These are phyloP conservation scores for Phytophthora boehmeriae DNA, from an alignment of 352 stramenopile genomes.

Conservation along the genomic window DNA sequence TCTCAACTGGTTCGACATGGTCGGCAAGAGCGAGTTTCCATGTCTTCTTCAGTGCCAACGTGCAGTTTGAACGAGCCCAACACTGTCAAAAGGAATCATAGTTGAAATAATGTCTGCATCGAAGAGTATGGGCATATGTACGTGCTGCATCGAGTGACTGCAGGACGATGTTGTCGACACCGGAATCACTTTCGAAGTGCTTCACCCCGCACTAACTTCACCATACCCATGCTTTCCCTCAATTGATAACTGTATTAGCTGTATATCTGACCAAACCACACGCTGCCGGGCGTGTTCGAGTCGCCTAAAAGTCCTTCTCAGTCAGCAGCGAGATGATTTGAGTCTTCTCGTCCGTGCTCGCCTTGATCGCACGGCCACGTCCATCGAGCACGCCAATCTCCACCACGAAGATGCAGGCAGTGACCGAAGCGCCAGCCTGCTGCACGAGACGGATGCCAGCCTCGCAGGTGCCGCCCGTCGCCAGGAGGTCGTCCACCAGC, in stretches of 20 bases:
- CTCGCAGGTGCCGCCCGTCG: slow-evolving; percentile 95
- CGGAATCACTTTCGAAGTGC: too few species aligned
- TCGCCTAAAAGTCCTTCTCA: slow-evolving; percentile 66
- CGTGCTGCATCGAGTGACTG: too few species aligned
- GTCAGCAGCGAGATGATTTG: slow-evolving; percentile 71
- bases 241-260: slow-evolving; percentile 28
- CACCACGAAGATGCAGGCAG: slow-evolving; percentile 95
- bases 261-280: slow-evolving; percentile 3
- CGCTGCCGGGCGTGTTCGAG: background rate
- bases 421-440: slow-evolving; percentile 84
- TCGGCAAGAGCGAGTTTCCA: too few species aligned
- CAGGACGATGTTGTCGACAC: too few species aligned
- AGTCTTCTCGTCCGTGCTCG: slow-evolving; percentile 37
- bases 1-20: too few species aligned
- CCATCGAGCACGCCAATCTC: slow-evolving; percentile 86
- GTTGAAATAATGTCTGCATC: too few species aligned
- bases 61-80: too few species aligned
- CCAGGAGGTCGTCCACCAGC: slow-evolving; percentile 97
- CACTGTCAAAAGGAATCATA: too few species aligned
- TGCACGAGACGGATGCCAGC: slow-evolving; percentile 90
- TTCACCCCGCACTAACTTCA: background rate
- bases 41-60: too few species aligned
- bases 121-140: too few species aligned
- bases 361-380: slow-evolving; percentile 51
- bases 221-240: background rate